Conservation (phyloP, 2,329 filamentous ascomycete species). For the Fusarium buxicola region DNA sequence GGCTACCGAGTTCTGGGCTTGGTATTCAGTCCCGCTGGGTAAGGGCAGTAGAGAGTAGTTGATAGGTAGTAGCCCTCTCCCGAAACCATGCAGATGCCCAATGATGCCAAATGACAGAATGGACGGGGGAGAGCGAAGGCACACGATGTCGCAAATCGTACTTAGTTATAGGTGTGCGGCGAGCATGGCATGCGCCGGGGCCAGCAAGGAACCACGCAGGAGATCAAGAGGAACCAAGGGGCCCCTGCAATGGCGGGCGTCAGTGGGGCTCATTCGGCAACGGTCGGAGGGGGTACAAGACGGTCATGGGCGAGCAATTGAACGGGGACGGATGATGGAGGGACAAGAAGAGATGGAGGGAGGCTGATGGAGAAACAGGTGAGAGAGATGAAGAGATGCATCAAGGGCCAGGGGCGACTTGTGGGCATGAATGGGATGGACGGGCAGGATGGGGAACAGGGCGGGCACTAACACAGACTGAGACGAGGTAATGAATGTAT, state of each 20-base stretch:
- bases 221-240: slow-evolving; percentile 42
- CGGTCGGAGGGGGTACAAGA: slow-evolving; percentile 20
- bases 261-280: slow-evolving; percentile 42
- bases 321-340: slow-evolving; percentile 19
- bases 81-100: slow-evolving; percentile 39
- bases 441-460: slow-evolving; percentile 38
- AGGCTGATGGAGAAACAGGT: slow-evolving; percentile 19
- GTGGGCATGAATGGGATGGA: slow-evolving; percentile 27
- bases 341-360: slow-evolving; percentile 23
- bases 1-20: slow-evolving; percentile 18
- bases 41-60: slow-evolving; percentile 36
- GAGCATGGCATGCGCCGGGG: slow-evolving; percentile 38
- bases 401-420: slow-evolving; percentile 33
- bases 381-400: slow-evolving; percentile 37
- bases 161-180: slow-evolving; percentile 43
- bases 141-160: slow-evolving; percentile 41
- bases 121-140: slow-evolving; percentile 20
- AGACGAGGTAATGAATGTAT: slow-evolving; percentile 35
- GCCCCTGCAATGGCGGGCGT: slow-evolving; percentile 39
- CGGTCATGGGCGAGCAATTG: slow-evolving; percentile 25
- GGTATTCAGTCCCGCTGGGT: slow-evolving; percentile 28
- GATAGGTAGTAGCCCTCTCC: slow-evolving; percentile 19
- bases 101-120: slow-evolving; percentile 39
- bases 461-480: slow-evolving; percentile 41
- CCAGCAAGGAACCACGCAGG: slow-evolving; percentile 43